phyloP scores from a whole-genome alignment of 2,329 filamentous ascomycete genomes.

The Balansia obtecta region DNA sequence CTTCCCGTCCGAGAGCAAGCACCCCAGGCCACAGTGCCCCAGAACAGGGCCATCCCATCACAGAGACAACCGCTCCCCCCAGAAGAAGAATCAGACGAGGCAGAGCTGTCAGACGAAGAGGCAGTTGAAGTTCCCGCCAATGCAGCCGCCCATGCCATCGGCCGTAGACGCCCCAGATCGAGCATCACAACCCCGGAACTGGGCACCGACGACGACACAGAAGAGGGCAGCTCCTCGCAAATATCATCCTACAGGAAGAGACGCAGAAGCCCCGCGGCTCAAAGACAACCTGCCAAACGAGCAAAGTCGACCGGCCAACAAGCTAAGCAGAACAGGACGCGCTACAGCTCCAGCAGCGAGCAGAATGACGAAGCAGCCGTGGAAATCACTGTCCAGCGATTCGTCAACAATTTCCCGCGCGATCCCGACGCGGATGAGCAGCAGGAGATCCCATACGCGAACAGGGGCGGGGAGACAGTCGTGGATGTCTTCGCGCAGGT shows the following conservation, averaged over 20 bases:
- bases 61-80: background rate
- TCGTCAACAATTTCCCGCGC: slow-evolving; percentile 33
- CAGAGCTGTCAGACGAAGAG: slow-evolving; percentile 16
- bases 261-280: slow-evolving; percentile 27
- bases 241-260: background rate
- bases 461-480: slow-evolving; percentile 43
- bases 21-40: background rate
- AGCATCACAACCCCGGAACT: slow-evolving; percentile 29
- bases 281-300: slow-evolving; percentile 23
- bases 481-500: slow-evolving; percentile 51
- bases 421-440: slow-evolving; percentile 33
- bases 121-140: slow-evolving; percentile 31
- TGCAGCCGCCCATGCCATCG: slow-evolving; percentile 30
- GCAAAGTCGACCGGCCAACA: slow-evolving; percentile 5
- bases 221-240: slow-evolving; percentile 7
- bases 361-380: slow-evolving; percentile 22
- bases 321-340: slow-evolving; percentile 12
- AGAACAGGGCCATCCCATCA: background rate
- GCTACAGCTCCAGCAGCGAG: slow-evolving; percentile 12
- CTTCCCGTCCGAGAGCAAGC: background rate
- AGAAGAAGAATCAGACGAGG: background rate
- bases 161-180: slow-evolving; percentile 30
- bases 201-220: slow-evolving; percentile 21
- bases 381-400: slow-evolving; percentile 48
- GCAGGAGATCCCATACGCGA: slow-evolving; percentile 39